A percentile compares a stretch with the other conserved stretches of the same genome.
Evolutionary conservation across 1,139 yeast species (phyloP).

Genomic region (Cylindricascospora bacillispora): DNA sequence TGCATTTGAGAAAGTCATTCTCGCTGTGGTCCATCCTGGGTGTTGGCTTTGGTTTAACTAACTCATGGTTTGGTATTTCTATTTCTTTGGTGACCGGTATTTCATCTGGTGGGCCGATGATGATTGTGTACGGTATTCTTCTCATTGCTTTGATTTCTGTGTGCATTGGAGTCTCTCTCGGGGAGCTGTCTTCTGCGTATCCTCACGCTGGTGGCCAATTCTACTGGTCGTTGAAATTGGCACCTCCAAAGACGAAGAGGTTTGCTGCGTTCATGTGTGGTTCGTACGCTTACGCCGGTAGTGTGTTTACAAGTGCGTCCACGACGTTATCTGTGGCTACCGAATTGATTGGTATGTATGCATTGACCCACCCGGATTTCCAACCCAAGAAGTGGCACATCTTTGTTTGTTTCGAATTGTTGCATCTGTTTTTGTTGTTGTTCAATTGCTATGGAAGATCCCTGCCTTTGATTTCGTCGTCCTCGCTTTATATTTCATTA

Average conservation of each 20-base stretch:
- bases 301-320: slow-evolving; percentile 47
- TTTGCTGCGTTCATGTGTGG: slow-evolving; percentile 48
- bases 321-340: slow-evolving; percentile 43
- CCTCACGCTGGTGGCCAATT: slow-evolving; percentile 62
- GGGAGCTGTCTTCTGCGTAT: slow-evolving; percentile 43
- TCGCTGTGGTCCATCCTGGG: slow-evolving; percentile 42
- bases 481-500: slow-evolving; percentile 43
- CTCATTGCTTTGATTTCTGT: slow-evolving; percentile 43
- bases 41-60: slow-evolving; percentile 58
- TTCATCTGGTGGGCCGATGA: slow-evolving; percentile 54
- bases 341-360: slow-evolving; percentile 44
- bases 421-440: slow-evolving; percentile 33
- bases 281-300: slow-evolving; percentile 47
- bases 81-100: slow-evolving; percentile 54
- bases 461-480: slow-evolving; percentile 39
- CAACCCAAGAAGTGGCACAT: slow-evolving; percentile 44
- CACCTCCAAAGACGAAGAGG: slow-evolving; percentile 37
- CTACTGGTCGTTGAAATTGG: slow-evolving; percentile 47
- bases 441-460: slow-evolving; percentile 49
- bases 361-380: slow-evolving; percentile 34
- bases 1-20: slow-evolving; percentile 27
- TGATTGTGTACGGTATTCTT: slow-evolving; percentile 54
- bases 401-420: slow-evolving; percentile 38
- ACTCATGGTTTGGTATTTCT: slow-evolving; percentile 60
- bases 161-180: slow-evolving; percentile 40